These are phyloP conservation scores for Ramularia endophylla DNA, from an alignment of 2,329 filamentous ascomycete genomes.

Conservation along the genomic window DNA sequence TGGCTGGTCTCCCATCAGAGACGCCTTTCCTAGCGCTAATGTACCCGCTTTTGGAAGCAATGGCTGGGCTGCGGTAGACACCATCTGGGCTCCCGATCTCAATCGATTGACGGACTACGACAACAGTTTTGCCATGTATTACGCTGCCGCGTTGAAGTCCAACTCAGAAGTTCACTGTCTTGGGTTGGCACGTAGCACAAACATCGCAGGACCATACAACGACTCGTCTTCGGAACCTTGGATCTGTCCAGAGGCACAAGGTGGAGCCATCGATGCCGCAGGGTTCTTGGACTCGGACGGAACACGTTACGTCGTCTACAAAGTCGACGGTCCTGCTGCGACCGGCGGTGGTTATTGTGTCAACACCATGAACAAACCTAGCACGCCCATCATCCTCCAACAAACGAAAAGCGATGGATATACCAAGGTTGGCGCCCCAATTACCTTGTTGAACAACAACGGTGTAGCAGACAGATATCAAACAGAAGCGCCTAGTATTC, in stretches of 20 bases:
- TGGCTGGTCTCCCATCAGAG: slow-evolving; percentile 36
- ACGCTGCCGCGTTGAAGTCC: slow-evolving; percentile 17
- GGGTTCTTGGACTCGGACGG: slow-evolving; percentile 53
- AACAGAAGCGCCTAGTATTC: slow-evolving; percentile 19
- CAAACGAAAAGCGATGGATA: slow-evolving; percentile 45
- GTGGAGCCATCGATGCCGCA: slow-evolving; percentile 53
- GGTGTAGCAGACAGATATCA: slow-evolving; percentile 18
- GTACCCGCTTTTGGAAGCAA: slow-evolving; percentile 9
- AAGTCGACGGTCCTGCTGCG: slow-evolving; percentile 56
- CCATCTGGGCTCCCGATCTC: slow-evolving; percentile 56
- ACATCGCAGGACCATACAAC: slow-evolving; percentile 20
- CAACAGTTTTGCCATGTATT: slow-evolving; percentile 23
- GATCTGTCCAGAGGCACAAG: slow-evolving; percentile 17
- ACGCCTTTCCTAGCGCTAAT: slow-evolving; percentile 42
- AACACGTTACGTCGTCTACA: slow-evolving; percentile 56
- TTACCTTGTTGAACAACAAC: slow-evolving; percentile 19
- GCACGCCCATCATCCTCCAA: slow-evolving; percentile 55
- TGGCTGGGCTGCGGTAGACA: slow-evolving; percentile 8
- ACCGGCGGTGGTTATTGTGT: slow-evolving; percentile 37
- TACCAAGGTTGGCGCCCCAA: slow-evolving; percentile 13
- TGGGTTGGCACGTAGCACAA: slow-evolving; percentile 17
- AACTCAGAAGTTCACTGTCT: slow-evolving; percentile 20
- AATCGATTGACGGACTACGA: slow-evolving; percentile 33
- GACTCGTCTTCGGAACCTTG: slow-evolving; percentile 14
- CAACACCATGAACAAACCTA: slow-evolving; percentile 31